Evolutionary conservation across 2,329 filamentous ascomycete species (phyloP).

Genomic region (Chaetomiaceae sp.): DNA sequence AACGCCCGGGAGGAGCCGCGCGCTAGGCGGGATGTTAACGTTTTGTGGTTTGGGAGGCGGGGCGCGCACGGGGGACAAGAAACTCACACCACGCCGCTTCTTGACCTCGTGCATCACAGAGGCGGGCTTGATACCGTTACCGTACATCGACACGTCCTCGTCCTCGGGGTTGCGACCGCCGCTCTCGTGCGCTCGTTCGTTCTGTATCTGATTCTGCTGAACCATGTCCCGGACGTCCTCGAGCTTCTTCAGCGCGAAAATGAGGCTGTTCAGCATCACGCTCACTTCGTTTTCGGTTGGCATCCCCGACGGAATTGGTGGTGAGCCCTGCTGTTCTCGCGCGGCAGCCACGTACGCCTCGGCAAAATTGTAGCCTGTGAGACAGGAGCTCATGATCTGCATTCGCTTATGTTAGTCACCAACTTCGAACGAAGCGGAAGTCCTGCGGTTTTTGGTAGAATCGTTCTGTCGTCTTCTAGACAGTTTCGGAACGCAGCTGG

Average conservation of each 20-base stretch:
- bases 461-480: constrained; percentile 30
- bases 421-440: constrained; percentile 28
- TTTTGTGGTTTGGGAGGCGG: constrained; percentile 5
- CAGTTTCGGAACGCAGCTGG: constrained; percentile 29
- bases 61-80: neutral
- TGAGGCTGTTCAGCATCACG: constrained; percentile 50
- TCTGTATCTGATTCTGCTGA: constrained; percentile 46
- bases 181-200: constrained; percentile 47
- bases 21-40: constrained; percentile 53
- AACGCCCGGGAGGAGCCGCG: constrained; percentile 88
- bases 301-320: constrained; percentile 49
- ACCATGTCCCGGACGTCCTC: constrained; percentile 51
- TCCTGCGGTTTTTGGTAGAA: constrained; percentile 31
- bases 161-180: constrained; percentile 48
- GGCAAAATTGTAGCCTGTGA: constrained; percentile 53
- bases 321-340: constrained; percentile 50
- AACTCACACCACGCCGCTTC: constrained; percentile 84
- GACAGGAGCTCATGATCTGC: constrained; percentile 48
- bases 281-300: constrained; percentile 52
- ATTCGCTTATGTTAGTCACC: constrained; percentile 15
- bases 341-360: constrained; percentile 52
- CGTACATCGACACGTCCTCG: constrained; percentile 59
- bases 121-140: constrained; percentile 55
- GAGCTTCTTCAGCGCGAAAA: constrained; percentile 49
- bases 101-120: constrained; percentile 76